Evolutionary conservation across 306 rosid genomes (phyloP).

Genomic region (Glycyrrhiza uralensis): DNA sequence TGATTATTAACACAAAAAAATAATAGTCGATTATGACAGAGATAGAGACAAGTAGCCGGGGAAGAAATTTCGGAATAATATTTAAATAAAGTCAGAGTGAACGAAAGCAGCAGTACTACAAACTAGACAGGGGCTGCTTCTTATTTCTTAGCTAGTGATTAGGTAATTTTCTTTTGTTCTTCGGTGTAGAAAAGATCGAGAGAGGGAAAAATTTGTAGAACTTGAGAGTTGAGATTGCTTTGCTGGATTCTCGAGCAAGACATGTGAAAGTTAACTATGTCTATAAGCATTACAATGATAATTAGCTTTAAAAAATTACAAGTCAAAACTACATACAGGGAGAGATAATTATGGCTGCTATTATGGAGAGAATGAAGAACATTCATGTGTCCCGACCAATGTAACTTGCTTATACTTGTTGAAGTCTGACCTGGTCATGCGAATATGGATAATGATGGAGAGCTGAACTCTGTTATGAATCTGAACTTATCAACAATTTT

Average conservation of each 20-base stretch:
- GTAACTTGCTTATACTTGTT: not conserved
- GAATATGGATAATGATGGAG: slow-evolving; percentile 1
- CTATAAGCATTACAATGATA: not conserved
- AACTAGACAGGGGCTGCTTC: no score
- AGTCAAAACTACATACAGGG: not conserved
- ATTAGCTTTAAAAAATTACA: not conserved
- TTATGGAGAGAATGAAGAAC: slow-evolving; percentile 28
- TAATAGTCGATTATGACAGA: not conserved
- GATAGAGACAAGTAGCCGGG: not conserved
- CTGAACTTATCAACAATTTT: not conserved
- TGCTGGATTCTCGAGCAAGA: slow-evolving; percentile 16
- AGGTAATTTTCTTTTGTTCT: not conserved
- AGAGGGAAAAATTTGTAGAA: no score
- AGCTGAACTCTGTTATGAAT: no score
- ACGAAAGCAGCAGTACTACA: not conserved
- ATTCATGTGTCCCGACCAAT: not conserved
- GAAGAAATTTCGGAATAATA: not conserved
- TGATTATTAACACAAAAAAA: slow-evolving; percentile 1
- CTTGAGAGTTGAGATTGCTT: not conserved
- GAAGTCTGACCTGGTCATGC: not conserved
- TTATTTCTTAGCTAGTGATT: no score
- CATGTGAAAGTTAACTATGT: not conserved
- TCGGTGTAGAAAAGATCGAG: not conserved
- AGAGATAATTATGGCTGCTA: slow-evolving; percentile 18
- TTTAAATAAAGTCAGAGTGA: not conserved